phyloP scores from a whole-genome alignment of 306 rosid species.

The Fragaria ananassa region DNA sequence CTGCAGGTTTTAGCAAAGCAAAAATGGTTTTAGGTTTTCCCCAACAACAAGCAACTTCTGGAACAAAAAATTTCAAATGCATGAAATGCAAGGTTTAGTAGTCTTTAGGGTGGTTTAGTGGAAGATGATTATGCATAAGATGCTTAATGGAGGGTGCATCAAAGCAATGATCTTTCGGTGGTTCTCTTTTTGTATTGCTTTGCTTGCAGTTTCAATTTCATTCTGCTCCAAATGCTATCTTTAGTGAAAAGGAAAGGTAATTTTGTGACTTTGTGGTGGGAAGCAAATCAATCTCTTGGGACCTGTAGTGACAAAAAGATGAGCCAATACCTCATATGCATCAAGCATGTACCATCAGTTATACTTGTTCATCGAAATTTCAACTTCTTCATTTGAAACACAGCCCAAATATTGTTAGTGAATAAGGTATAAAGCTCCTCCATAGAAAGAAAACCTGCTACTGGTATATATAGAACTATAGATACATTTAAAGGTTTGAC shows the following conservation, averaged over 20 bases:
- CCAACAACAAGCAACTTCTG: not conserved
- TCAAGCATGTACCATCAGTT: not conserved
- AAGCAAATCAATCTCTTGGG: not conserved
- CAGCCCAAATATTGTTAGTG: too few species aligned
- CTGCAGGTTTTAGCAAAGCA: not conserved
- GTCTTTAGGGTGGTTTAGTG: constrained; percentile 1
- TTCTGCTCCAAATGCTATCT: not conserved
- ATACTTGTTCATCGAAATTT: not conserved
- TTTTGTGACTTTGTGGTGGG: constrained; percentile 1
- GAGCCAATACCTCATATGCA: not conserved
- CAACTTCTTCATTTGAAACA: not conserved
- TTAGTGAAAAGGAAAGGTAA: not conserved
- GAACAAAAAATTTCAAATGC: not conserved
- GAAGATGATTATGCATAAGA: constrained; percentile 14
- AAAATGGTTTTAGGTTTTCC: not conserved
- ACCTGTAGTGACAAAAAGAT: not conserved
- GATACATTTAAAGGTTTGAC: too few species aligned
- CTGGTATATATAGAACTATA: too few species aligned
- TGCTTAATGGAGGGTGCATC: constrained; percentile 2
- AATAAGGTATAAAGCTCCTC: too few species aligned
- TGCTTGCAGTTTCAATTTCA: constrained; percentile 6
- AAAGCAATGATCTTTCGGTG: not conserved
- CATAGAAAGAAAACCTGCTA: too few species aligned
- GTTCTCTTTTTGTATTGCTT: not conserved
- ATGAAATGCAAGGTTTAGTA: constrained; percentile 15